Evolutionary conservation across 306 rosid genomes (phyloP).

Genomic region (Arachis hypogaea): DNA sequence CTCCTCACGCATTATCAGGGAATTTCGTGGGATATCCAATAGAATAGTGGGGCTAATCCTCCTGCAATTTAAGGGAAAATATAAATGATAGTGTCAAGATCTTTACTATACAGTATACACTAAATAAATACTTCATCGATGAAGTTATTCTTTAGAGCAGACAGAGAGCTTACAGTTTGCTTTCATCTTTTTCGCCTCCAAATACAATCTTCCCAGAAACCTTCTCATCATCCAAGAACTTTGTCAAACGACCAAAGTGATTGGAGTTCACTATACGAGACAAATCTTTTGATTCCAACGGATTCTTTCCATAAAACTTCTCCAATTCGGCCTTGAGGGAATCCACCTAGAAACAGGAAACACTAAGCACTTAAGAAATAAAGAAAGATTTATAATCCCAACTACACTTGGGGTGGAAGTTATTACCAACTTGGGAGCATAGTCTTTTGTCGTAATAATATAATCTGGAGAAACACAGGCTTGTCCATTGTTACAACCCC

Average conservation of each 20-base stretch:
- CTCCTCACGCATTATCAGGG: constrained; percentile 85
- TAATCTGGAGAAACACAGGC: constrained; percentile 92
- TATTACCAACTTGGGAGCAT: constrained; percentile 85
- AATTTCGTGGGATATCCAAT: constrained; percentile 79
- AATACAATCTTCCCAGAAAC: constrained; percentile 82
- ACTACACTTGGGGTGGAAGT: constrained; percentile 21
- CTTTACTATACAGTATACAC: constrained; percentile 26
- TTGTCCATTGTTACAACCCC: constrained; percentile 95
- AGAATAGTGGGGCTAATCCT: constrained; percentile 89
- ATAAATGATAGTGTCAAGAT: constrained; percentile 30
- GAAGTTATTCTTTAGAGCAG: constrained; percentile 7
- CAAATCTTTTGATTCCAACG: constrained; percentile 81
- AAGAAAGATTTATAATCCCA: constrained; percentile 26
- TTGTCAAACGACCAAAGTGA: constrained; percentile 83
- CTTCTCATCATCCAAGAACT: constrained; percentile 88
- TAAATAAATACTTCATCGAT: constrained; percentile 23
- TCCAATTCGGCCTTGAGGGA: constrained; percentile 75
- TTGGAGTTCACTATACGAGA: constrained; percentile 86
- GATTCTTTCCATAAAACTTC: constrained; percentile 76
- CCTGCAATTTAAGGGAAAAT: constrained; percentile 51
- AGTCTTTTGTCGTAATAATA: constrained; percentile 75
- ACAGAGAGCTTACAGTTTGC: constrained; percentile 69
- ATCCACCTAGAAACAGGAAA: constrained; percentile 66
- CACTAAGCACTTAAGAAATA: constrained; percentile 35
- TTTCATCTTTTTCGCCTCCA: constrained; percentile 84